These are phyloP conservation scores for Chlorella sp. DNA, from an alignment of 139 green algal species.

Conservation along the genomic window DNA sequence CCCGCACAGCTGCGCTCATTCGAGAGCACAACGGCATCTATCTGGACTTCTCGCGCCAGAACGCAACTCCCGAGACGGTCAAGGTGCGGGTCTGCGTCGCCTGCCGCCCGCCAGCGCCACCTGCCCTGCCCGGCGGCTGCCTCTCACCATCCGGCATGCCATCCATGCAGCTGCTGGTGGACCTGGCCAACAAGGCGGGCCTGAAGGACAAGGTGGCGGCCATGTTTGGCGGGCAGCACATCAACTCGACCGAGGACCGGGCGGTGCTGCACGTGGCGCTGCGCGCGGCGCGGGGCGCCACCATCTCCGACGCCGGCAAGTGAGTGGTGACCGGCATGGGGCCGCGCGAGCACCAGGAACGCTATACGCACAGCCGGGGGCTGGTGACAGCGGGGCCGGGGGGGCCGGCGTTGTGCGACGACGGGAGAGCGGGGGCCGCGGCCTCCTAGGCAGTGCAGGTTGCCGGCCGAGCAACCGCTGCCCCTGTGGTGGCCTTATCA, in stretches of 20 bases:
- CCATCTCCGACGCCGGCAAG: constrained; percentile 18
- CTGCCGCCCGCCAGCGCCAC: too few species aligned
- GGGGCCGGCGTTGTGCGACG: too few species aligned
- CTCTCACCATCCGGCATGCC: too few species aligned
- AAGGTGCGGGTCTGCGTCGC: constrained; percentile 55
- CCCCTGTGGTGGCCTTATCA: too few species aligned
- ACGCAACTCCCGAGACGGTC: constrained; percentile 87
- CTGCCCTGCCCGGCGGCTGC: too few species aligned
- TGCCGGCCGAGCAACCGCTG: too few species aligned
- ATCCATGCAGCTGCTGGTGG: constrained; percentile 69
- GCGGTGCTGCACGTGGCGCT: constrained; percentile 97
- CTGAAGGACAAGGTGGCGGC: constrained; percentile 91
- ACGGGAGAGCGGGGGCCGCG: too few species aligned
- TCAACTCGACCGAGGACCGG: constrained; percentile 96
- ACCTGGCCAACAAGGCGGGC: constrained; percentile 65
- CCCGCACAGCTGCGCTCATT: constrained; percentile 73
- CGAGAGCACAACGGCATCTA: constrained; percentile 89
- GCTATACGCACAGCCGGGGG: too few species aligned
- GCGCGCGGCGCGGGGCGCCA: constrained; percentile 79
- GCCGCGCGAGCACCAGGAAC: too few species aligned
- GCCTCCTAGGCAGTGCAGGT: too few species aligned
- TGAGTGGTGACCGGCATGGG: too few species aligned
- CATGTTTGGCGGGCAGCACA: constrained; percentile 95
- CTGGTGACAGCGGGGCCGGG: too few species aligned
- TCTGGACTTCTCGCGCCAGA: constrained; percentile 90